Percentiles rank a stretch among this genome's conserved stretches.
Evolutionary conservation across 1,284 basidiomycete species (phyloP).

Genomic region (Sanguinoderma infundibulare): DNA sequence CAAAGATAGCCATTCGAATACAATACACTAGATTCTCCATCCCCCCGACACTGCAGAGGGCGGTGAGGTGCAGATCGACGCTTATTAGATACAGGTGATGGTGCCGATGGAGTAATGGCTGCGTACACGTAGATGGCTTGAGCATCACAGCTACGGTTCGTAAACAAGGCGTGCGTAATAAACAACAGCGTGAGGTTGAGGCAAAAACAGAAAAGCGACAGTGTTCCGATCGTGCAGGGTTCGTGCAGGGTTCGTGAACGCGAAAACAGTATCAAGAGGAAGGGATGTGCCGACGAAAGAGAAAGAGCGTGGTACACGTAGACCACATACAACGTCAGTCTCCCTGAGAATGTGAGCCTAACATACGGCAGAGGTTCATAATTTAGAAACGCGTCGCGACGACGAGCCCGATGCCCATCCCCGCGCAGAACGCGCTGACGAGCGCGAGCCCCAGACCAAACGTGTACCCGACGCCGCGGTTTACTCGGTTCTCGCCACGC

Average conservation of each 20-base stretch:
- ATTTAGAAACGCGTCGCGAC: constrained; percentile 16
- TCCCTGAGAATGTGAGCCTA: neutral
- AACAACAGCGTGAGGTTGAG: constrained; percentile 1
- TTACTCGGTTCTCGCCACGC: neutral
- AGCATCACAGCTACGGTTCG: neutral
- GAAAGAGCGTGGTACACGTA: neutral
- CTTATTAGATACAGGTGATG: neutral
- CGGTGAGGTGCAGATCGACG: neutral
- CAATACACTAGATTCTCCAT: neutral
- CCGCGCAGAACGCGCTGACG: constrained; percentile 40
- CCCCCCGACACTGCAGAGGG: neutral
- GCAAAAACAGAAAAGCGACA: neutral
- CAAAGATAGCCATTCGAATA: neutral
- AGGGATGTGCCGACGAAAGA: neutral
- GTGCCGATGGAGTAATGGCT: neutral
- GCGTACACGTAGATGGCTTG: too few species aligned
- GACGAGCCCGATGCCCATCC: constrained; percentile 39
- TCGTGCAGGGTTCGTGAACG: neutral
- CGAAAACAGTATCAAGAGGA: neutral
- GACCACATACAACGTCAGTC: too few species aligned
- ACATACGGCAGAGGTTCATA: too few species aligned
- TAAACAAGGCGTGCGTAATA: neutral
- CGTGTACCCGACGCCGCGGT: constrained; percentile 26
- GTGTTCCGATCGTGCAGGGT: neutral
- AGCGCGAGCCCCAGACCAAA: constrained; percentile 35